Conservation (phyloP, 1,284 basidiomycete species). For the Pseudozyma hubeiensis region DNA sequence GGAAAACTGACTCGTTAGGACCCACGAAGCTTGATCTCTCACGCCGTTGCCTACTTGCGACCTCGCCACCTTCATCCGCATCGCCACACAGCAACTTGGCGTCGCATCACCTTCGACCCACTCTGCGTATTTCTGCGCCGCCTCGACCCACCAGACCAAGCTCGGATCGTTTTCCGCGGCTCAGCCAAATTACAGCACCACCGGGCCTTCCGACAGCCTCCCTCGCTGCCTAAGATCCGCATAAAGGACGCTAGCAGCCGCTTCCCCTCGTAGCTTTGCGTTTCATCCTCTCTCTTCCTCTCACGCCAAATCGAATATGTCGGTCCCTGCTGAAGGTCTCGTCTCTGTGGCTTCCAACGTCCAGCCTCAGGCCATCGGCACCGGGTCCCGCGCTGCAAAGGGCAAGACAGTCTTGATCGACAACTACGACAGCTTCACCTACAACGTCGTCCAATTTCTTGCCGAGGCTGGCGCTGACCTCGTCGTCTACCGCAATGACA, state of each 20-base stretch:
- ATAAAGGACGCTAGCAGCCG: conserved; percentile 9
- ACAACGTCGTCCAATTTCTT: conserved; percentile 67
- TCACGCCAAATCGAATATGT: conserved; percentile 16
- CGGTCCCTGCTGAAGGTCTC: conserved; percentile 36
- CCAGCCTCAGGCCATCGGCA: conserved; percentile 39
- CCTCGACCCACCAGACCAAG: neutral
- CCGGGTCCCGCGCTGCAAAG: conserved; percentile 29
- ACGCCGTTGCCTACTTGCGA: no score
- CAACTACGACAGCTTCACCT: conserved; percentile 69
- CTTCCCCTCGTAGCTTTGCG: neutral
- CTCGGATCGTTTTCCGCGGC: neutral
- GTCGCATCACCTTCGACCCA: neutral
- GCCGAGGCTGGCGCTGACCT: conserved; percentile 66
- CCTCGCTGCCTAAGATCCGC: neutral
- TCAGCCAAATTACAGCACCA: neutral
- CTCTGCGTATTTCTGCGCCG: neutral
- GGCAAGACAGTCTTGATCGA: conserved; percentile 66
- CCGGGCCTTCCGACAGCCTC: neutral
- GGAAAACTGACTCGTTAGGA: no score
- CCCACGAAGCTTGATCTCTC: no score
- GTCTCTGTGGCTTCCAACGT: conserved; percentile 47
- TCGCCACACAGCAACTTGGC: neutral
- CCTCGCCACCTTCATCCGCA: neutral
- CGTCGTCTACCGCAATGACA: conserved; percentile 67
- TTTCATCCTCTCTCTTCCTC: neutral